Evolutionary conservation across 495 filamentous ascomycete genomes (phyloP).

Genomic region (Trypethelium eluteriae): DNA sequence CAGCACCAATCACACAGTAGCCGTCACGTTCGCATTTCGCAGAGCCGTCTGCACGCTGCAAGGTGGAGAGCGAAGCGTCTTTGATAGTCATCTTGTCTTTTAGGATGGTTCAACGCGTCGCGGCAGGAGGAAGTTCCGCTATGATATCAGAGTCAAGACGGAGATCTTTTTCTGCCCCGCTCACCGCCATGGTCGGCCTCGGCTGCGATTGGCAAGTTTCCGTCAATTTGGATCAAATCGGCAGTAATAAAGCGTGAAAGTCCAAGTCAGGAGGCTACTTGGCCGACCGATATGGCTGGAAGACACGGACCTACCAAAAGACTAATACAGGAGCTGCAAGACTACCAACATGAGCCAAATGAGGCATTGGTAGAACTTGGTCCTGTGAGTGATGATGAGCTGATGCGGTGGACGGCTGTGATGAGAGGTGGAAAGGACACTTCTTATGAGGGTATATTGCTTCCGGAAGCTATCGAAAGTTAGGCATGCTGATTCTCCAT

Average conservation of each 20-base stretch:
- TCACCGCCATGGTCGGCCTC: neutral
- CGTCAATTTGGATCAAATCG: neutral
- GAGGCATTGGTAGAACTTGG: conserved; percentile 54
- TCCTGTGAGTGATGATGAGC: conserved; percentile 59
- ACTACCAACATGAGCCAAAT: conserved; percentile 49
- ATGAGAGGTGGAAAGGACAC: conserved; percentile 59
- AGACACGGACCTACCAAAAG: conserved; percentile 42
- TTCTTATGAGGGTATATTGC: conserved; percentile 60
- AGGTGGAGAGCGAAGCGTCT: neutral
- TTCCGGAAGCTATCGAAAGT: neutral
- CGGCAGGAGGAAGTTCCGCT: too few species aligned
- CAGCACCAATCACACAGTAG: conserved; percentile 72
- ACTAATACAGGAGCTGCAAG: conserved; percentile 58
- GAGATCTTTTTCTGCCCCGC: neutral
- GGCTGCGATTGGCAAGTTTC: neutral
- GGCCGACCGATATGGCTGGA: neutral
- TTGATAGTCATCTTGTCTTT: neutral
- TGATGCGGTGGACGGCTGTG: conserved; percentile 72
- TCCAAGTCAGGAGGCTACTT: neutral
- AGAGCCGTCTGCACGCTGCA: conserved; percentile 69
- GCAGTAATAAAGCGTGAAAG: neutral
- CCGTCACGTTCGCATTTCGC: conserved; percentile 71
- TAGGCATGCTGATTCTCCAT: conserved; percentile 6
- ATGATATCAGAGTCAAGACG: too few species aligned
- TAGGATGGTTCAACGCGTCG: neutral